Evolutionary conservation across 306 rosid species (phyloP), one percentile per base, ranked within the genome.

Genomic region (Elaeagnus macrophylla): DNA sequence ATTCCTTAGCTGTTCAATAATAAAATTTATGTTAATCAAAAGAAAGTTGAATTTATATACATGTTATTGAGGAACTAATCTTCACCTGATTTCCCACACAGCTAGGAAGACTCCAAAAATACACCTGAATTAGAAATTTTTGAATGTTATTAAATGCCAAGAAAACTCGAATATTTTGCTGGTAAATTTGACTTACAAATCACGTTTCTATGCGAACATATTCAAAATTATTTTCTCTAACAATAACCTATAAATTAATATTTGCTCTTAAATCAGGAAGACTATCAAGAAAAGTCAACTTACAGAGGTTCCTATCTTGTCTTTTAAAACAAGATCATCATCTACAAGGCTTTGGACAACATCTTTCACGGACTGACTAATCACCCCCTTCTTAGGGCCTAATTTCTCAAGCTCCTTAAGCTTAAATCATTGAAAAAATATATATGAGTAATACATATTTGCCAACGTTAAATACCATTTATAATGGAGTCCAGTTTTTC

Each of bases 91-190:
- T 91, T 59, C 96, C 96, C 64, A 95, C 97, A 48, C 85, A 80
- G 79, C 96, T 91, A 59, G 95, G 97, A 70, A 91, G 85, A 79
- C 97, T 91, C 97, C 97, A 91, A 69, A 91, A 84, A 47, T 91
- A 91, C 37, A 86, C 89, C 96, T 91, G 81, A 65, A 51, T 64
- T 51, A 9, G 13, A 47, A 53, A 45, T 7, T 25, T n/a, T 0
- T 41, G n/a, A 41, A 10, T 1, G 13, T 5, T 41, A 41, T 7
- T 41, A 41, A 41, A 41, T 41, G 10, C 46, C 10, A 41, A 41
- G 46, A 41, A 9, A 41, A 0, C 32, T 25, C 32, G 4, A 25
- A 25, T 25, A 25, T 25, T 25, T 25, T 25, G 32, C 2, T n/a
- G n/a, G n/a, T n/a, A n/a, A n/a, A n/a, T n/a, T n/a, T n/a, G n/a